Conservation (phyloP, 1,284 basidiomycete species). For the Schizophyllum amplum region DNA sequence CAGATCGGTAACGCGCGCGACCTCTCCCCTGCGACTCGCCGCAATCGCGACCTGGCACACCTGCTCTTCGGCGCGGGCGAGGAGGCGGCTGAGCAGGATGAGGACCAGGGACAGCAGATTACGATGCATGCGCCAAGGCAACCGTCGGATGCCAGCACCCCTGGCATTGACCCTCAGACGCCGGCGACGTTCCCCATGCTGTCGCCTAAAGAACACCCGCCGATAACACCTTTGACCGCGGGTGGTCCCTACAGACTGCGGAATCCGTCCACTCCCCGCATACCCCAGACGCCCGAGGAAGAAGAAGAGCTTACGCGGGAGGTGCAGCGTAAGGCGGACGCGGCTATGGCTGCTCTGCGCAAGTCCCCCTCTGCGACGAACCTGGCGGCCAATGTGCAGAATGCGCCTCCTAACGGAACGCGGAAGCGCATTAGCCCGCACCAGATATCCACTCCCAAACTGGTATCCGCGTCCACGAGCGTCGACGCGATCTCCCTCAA, state of each 20-base stretch:
- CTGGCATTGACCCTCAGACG: neutral
- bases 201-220: constrained; percentile 12
- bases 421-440: constrained; percentile 59
- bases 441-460: constrained; percentile 66
- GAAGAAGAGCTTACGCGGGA: constrained; percentile 49
- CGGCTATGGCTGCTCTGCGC: constrained; percentile 60
- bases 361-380: constrained; percentile 48
- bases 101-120: constrained; percentile 7
- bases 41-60: constrained; percentile 64
- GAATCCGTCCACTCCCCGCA: constrained; percentile 31
- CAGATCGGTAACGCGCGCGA: constrained; percentile 20
- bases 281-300: constrained; percentile 33
- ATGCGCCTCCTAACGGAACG: constrained; percentile 26
- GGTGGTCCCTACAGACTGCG: constrained; percentile 24
- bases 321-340: constrained; percentile 62
- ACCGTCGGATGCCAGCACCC: constrained; percentile 1
- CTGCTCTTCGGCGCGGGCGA: constrained; percentile 55
- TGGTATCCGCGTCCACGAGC: constrained; percentile 68
- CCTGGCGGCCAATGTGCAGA: constrained; percentile 20
- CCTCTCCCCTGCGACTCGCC: constrained; percentile 42
- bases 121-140: constrained; percentile 2
- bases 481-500: constrained; percentile 67
- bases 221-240: constrained; percentile 16
- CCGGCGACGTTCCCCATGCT: constrained; percentile 7
- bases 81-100: constrained; percentile 20